Base-by-base conservation (phyloP, 345 rosid species). In the Clausena lansium region DNA sequence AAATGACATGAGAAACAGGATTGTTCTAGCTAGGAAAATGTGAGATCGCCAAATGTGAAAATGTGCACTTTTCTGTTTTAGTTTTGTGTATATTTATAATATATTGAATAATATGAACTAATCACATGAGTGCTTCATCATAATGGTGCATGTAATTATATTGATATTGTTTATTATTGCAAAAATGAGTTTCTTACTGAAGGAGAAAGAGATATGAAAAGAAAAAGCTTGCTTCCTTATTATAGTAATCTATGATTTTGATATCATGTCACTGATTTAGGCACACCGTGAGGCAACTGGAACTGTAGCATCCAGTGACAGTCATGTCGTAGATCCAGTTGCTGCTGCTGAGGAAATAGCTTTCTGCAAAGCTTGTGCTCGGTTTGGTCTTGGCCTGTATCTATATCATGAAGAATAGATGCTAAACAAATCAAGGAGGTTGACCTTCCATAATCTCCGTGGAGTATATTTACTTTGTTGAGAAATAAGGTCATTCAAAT, bases 271-370 rank as follows among this genome's bases (percentile, higher is more conserved):
- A 17, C 71, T 14, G 36, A 64, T 77, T 59, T 88, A 95, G 99
- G 99, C 97, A 28, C 91, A 93, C 77, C 97, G 98, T 1, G 99
- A 95, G 78, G 88, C 99, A 17, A 89, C 93, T 28, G 99, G 99
- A 82, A 95, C 97, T 15, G 88, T 91, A 52, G 83, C 88, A 45
- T 70, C 91, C 4, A 74, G 77, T 39, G 87, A 91, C 65, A 82
- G 81, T 45, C 47, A 78, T 54, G 73, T 79, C 14, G 84, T 41
- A 6, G 98, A 95, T 82, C 97, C 91, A 14, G 99, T 95, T 76
- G 82, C 96, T 76, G 91, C 93, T 64, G 99, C 99, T 2, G 99
- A 95, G 85, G 99, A 93, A 88, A 90, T 91, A 67, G 98, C 99
- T 54, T 95, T 93, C 84, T 92, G 99, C 90, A 90, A 89, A 72